Evolutionary conservation across 176 grass and related monocot species (phyloP).

Genomic region (Zoysia japonica): DNA sequence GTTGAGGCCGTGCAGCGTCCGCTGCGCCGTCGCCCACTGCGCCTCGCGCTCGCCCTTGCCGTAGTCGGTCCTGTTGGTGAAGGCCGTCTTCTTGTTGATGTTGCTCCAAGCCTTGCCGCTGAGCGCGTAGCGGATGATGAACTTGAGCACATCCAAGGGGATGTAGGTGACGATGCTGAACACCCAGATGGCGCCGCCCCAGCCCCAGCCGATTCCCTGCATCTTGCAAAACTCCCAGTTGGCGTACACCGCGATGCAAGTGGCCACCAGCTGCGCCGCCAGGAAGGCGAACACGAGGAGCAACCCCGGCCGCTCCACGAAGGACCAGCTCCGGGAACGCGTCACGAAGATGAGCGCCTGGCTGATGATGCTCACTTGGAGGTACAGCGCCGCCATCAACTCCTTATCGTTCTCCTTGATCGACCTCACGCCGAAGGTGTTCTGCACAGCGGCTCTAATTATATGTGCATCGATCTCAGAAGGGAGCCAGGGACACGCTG

Average conservation of each 20-base stretch:
- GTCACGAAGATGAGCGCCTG: slow-evolving; percentile 97
- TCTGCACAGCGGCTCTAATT: slow-evolving; percentile 17
- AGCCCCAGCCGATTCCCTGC: slow-evolving; percentile 85
- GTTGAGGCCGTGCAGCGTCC: slow-evolving; percentile 78
- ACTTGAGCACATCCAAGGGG: slow-evolving; percentile 93
- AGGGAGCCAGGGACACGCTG: no score
- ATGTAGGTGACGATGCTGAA: slow-evolving; percentile 93
- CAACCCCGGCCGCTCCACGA: slow-evolving; percentile 51
- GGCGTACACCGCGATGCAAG: slow-evolving; percentile 83
- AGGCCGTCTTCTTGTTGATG: slow-evolving; percentile 90
- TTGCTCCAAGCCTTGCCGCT: slow-evolving; percentile 84
- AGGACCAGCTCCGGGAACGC: slow-evolving; percentile 60
- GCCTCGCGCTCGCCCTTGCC: slow-evolving; percentile 85
- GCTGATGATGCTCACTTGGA: slow-evolving; percentile 95
- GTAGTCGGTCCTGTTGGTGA: slow-evolving; percentile 75
- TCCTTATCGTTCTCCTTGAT: slow-evolving; percentile 59
- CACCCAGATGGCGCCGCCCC: slow-evolving; percentile 78
- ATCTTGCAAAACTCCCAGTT: slow-evolving; percentile 86
- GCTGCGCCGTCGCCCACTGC: slow-evolving; percentile 85
- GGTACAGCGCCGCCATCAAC: slow-evolving; percentile 79
- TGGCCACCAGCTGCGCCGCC: slow-evolving; percentile 70
- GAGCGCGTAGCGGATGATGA: slow-evolving; percentile 81
- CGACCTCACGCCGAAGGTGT: slow-evolving; percentile 49
- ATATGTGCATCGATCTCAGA: no score
- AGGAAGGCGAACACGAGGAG: slow-evolving; percentile 66